Percentiles rank a stretch among this genome's conserved stretches.
Conservation (phyloP, 2,329 filamentous ascomycete species). For the Venturia oleaginea region DNA sequence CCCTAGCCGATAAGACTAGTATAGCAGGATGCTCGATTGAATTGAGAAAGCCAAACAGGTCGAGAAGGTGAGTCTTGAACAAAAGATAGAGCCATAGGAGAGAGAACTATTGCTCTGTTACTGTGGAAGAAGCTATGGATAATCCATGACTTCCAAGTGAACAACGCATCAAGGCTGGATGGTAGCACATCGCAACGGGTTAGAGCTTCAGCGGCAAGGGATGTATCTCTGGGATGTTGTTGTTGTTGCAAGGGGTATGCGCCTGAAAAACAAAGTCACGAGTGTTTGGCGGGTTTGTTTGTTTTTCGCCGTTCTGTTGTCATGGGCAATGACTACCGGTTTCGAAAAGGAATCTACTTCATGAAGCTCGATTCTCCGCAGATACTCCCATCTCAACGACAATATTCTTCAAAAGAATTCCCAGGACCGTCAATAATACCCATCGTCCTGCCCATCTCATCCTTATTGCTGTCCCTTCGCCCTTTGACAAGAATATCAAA, state of each 20-base stretch:
- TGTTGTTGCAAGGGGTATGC: constrained; percentile 2
- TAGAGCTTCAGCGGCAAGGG: not conserved
- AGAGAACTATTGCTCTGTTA: not conserved
- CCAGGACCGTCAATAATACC: not conserved
- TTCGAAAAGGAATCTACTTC: constrained; percentile 2
- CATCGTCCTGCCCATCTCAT: not conserved
- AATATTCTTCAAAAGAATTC: constrained; percentile 4
- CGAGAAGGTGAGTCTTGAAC: not conserved
- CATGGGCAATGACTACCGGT: not conserved
- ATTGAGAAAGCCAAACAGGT: not conserved
- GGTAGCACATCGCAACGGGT: not conserved
- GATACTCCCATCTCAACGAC: not conserved
- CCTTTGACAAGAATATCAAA: not conserved
- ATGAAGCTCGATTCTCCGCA: not conserved
- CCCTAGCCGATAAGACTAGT: not conserved
- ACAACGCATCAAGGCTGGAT: constrained; percentile 2
- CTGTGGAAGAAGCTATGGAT: not conserved
- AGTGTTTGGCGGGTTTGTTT: not conserved
- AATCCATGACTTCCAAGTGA: not conserved
- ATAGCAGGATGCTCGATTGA: not conserved
- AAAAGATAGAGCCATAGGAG: not conserved
- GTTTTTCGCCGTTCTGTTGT: not conserved
- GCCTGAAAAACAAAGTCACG: not conserved
- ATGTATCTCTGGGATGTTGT: not conserved
- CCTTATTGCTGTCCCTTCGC: constrained; percentile 1